Evolutionary conservation across 345 rosid genomes (phyloP), one percentile per base, ranked within the genome.

Genomic region (Brassica nigra): DNA sequence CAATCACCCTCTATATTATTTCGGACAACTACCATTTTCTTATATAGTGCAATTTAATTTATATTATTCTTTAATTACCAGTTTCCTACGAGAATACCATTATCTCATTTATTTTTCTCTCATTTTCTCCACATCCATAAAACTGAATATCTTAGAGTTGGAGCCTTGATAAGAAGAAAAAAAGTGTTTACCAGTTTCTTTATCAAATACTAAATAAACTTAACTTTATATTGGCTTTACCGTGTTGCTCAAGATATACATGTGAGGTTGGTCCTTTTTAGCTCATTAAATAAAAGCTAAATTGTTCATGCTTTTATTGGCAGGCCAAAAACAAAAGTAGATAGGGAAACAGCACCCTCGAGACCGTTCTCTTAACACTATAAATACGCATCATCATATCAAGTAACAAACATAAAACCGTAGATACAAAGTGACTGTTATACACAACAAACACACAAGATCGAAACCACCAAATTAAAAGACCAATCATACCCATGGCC

Each of bases 401-500:
- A 73, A 62, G 30, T 34, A 65, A 64, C 18, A 20, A 49, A 55
- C 7, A 62, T 42, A 70, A 37, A 78, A 27, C 0, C 78, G 31
- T 44, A 44, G 20, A 54, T 18, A 66, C 62, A 66, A 33, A 42
- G 18, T 11, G 8, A 78, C 61, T 20, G 4, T 31, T 71, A 78
- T 9, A 72, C 81, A 74, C 68, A 62, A 7, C 65, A 62, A 23
- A 59, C 15, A 73, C 11, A 73, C 62, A 71, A n/a, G 16, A 16
- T 7, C 8, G 69, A 73, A 76, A 64, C 2, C 71, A 73, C 64
- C 83, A 68, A 68, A 27, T n/a, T n/a, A n/a, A 18, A 18, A 28
- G 10, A 71, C 65, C 12, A 52, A 77, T 27, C 78, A n/a, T 78
- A 34, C 71, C 86, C 3, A 78, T 74, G 83, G 92, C 85, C 62